Percentiles rank a stretch among this genome's conserved stretches.
Evolutionary conservation across 176 grass and related monocot species (phyloP).

Genomic region (Metroxylon sagu): DNA sequence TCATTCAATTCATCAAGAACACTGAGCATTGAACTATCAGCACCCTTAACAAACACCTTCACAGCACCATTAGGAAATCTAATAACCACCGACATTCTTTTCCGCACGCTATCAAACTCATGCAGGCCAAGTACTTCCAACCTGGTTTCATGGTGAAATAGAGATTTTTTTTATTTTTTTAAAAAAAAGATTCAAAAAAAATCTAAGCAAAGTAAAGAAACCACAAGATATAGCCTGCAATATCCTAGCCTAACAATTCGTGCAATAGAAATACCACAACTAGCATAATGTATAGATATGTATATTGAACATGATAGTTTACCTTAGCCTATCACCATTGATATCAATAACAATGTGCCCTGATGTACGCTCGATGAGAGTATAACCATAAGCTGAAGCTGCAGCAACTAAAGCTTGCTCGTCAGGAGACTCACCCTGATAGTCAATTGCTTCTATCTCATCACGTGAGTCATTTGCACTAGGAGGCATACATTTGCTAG

Average conservation of each 20-base stretch:
- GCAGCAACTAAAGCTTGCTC: slow-evolving; percentile 93
- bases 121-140: slow-evolving; percentile 98
- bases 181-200: not conserved
- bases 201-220: not conserved
- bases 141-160: slow-evolving; percentile 33
- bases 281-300: too few species aligned
- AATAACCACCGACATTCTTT: slow-evolving; percentile 99
- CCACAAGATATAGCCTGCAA: too few species aligned
- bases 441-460: slow-evolving; percentile 53
- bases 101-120: slow-evolving; percentile 95
- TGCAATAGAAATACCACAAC: too few species aligned
- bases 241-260: too few species aligned
- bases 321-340: slow-evolving; percentile 81
- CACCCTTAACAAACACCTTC: slow-evolving; percentile 98
- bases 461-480: slow-evolving; percentile 24
- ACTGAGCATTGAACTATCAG: slow-evolving; percentile 85
- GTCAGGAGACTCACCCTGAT: slow-evolving; percentile 98
- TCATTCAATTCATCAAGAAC: slow-evolving; percentile 37
- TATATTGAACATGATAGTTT: slow-evolving; percentile 6
- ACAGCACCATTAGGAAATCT: slow-evolving; percentile 76
- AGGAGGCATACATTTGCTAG: slow-evolving; percentile 20
- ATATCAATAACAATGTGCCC: slow-evolving; percentile 94
- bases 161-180: not conserved
- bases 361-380: slow-evolving; percentile 79
- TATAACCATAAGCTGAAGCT: slow-evolving; percentile 79